A percentile compares a stretch with the other conserved stretches of the same genome.
phyloP scores from a whole-genome alignment of 768 basidiomycete species.

The Pleurotus citrinopileatus region DNA sequence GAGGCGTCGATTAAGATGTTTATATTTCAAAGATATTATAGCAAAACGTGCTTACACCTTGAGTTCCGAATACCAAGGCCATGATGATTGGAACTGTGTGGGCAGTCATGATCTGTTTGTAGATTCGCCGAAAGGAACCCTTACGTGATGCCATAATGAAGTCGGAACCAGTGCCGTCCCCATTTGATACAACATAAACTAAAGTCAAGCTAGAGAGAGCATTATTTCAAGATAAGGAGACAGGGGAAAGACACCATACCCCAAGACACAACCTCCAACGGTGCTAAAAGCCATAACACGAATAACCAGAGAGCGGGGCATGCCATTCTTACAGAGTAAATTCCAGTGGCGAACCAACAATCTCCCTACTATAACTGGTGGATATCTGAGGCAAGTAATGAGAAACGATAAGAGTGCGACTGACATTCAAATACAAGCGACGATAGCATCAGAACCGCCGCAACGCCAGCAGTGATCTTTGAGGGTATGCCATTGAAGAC shows the following conservation, averaged over 20 bases:
- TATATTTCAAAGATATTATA: neutral
- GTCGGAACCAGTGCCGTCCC: neutral
- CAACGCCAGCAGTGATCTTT: slow-evolving; percentile 3
- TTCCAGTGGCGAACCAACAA: neutral
- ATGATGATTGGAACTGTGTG: neutral
- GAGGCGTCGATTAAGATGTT: neutral
- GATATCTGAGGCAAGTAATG: no score
- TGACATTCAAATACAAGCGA: slow-evolving; percentile 3
- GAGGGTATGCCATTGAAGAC: slow-evolving; percentile 4
- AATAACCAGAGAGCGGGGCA: neutral
- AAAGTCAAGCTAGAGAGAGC: neutral
- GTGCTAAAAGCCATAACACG: neutral
- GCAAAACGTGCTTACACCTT: neutral
- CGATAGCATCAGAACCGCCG: neutral
- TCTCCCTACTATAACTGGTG: neutral
- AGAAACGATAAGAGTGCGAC: neutral
- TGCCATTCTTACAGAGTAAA: neutral
- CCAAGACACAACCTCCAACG: neutral
- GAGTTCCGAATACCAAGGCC: slow-evolving; percentile 2
- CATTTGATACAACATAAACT: slow-evolving; percentile 5
- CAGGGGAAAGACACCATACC: neutral
- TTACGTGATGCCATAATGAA: slow-evolving; percentile 7
- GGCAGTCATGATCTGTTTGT: neutral
- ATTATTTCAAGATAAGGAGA: neutral
- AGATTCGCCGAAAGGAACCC: neutral